Conservation (phyloP, 2,329 filamentous ascomycete species). For the Trichophaea hybrida region DNA sequence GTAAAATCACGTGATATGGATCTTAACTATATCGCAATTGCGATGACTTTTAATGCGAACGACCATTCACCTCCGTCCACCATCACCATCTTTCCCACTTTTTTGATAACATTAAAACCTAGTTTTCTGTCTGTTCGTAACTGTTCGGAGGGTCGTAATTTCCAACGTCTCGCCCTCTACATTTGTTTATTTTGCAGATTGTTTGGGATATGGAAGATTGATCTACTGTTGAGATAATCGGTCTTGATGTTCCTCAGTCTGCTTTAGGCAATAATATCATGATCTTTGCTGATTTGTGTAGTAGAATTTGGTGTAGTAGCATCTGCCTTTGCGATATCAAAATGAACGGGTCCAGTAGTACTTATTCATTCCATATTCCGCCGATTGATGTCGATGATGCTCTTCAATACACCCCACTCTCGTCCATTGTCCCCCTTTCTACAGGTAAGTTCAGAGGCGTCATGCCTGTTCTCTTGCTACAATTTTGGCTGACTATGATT, state of each 20-base stretch:
- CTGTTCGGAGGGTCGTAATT: not conserved
- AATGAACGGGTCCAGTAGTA: not conserved
- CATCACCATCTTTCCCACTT: not conserved
- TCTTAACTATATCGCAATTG: no score
- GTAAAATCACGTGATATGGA: no score
- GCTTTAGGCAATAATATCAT: not conserved
- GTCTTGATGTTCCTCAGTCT: not conserved
- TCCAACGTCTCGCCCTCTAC: not conserved
- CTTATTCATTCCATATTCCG: slow-evolving; percentile 19
- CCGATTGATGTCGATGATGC: slow-evolving; percentile 52
- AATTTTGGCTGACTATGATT: slow-evolving; percentile 1
- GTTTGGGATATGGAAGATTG: not conserved
- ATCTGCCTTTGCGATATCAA: not conserved
- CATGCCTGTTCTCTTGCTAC: not conserved
- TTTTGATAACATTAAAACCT: not conserved
- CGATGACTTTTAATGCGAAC: not conserved
- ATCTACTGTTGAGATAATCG: not conserved
- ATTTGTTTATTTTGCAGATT: not conserved
- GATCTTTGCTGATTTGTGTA: not conserved
- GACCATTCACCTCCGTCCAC: not conserved
- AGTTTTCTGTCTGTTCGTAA: not conserved
- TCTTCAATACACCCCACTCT: slow-evolving; percentile 68
- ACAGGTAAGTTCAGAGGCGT: slow-evolving; percentile 41
- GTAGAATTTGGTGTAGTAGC: not conserved
- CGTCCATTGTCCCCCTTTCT: slow-evolving; percentile 64